These are phyloP conservation scores for Tilletia caries DNA, from an alignment of 1,284 basidiomycete species.

Conservation along the genomic window DNA sequence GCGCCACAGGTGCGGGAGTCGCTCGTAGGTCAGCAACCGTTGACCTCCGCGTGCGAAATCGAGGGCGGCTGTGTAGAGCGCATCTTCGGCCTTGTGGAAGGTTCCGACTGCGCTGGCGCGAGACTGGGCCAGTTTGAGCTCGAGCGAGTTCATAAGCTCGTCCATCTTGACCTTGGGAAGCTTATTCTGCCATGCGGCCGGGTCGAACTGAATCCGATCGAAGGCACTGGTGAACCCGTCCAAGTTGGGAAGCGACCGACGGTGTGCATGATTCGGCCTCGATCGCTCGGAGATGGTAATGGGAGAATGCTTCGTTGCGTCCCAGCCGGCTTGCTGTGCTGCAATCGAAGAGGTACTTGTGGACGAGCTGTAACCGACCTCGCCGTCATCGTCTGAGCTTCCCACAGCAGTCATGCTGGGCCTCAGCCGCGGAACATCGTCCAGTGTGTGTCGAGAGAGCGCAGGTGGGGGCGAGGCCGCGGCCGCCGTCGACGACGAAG, in stretches of 20 bases:
- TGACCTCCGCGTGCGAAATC: slow-evolving; percentile 45
- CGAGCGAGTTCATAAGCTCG: background rate
- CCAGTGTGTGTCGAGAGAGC: background rate
- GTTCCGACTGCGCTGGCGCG: background rate
- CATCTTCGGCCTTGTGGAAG: slow-evolving; percentile 44
- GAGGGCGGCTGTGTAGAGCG: slow-evolving; percentile 40
- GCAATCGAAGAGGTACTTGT: background rate
- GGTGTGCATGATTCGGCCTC: background rate
- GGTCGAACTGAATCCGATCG: background rate
- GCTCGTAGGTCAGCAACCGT: slow-evolving; percentile 41
- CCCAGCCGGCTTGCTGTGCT: background rate
- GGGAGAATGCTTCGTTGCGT: background rate
- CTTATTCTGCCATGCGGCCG: background rate
- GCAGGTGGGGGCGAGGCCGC: background rate
- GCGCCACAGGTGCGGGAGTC: slow-evolving; percentile 47
- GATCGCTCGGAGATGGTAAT: background rate
- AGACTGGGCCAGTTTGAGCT: slow-evolving; percentile 6
- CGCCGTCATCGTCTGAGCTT: background rate
- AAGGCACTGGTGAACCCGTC: background rate
- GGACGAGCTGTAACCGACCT: background rate
- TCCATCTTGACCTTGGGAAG: background rate
- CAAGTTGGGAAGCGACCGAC: background rate
- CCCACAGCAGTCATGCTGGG: background rate
- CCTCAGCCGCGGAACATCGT: background rate
- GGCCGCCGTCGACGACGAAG: background rate